A percentile compares a stretch with the other conserved stretches of the same genome.
phyloP scores from a whole-genome alignment of 1,284 basidiomycete genomes.

The Lentinus polychrous region DNA sequence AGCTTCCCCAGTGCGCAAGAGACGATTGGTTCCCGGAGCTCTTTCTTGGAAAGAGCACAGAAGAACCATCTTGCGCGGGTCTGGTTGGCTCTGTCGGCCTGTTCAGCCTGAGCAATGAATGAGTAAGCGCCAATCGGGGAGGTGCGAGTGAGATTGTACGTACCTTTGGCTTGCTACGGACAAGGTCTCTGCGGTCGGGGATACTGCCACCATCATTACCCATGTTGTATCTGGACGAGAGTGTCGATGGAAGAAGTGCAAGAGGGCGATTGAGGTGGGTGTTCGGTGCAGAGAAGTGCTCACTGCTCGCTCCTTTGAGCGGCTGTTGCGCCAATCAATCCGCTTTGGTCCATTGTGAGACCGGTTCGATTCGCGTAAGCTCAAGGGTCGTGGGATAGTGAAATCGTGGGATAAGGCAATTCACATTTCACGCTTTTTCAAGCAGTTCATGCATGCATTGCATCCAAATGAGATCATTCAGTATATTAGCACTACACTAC shows the following conservation, averaged over 20 bases:
- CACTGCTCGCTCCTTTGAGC: too few relatives aligned
- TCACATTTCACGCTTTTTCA: too few relatives aligned
- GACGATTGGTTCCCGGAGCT: conserved; percentile 81
- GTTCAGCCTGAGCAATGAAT: conserved; percentile 48
- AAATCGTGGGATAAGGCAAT: too few relatives aligned
- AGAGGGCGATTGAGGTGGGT: neutral
- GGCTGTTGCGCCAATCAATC: neutral
- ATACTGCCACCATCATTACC: conserved; percentile 86
- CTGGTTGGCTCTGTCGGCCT: conserved; percentile 83
- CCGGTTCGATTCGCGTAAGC: too few relatives aligned
- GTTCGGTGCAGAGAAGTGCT: neutral
- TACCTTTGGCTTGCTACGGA: conserved; percentile 68
- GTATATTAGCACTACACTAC: too few relatives aligned
- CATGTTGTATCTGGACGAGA: conserved; percentile 34
- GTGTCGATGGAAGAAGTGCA: neutral
- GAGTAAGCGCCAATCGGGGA: conserved; percentile 2
- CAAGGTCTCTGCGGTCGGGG: conserved; percentile 75
- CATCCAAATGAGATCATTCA: too few relatives aligned
- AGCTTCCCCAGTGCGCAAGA: conserved; percentile 86
- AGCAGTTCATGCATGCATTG: too few relatives aligned
- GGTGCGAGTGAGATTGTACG: conserved; percentile 8
- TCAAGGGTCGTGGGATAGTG: too few relatives aligned
- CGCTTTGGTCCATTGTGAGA: too few relatives aligned
- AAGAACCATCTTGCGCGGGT: conserved; percentile 84
- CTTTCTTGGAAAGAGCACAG: conserved; percentile 88